phyloP scores from a whole-genome alignment of 1,139 yeast genomes.

The Protomyces inundatus region DNA sequence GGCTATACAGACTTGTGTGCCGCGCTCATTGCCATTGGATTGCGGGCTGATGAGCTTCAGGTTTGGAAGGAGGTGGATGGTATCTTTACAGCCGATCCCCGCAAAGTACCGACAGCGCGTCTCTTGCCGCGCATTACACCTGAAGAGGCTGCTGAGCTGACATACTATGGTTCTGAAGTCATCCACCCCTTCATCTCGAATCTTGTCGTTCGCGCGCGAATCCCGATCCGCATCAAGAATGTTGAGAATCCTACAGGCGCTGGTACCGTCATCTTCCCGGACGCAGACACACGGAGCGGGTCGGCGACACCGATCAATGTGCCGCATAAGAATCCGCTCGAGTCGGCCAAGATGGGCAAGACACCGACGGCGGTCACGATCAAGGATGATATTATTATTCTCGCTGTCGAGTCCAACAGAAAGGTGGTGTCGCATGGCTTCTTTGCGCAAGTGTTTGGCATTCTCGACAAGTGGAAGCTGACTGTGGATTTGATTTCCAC shows the following conservation, averaged over 20 bases:
- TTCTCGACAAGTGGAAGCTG: constrained; percentile 73
- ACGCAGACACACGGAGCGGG: constrained; percentile 75
- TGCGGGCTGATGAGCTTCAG: constrained; percentile 86
- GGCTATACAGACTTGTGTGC: constrained; percentile 98
- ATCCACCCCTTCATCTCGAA: constrained; percentile 99
- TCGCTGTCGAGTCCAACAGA: constrained; percentile 88
- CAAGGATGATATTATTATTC: constrained; percentile 82
- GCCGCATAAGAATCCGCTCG: constrained; percentile 45
- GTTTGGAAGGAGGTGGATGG: constrained; percentile 99
- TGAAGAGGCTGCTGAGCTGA: constrained; percentile 96
- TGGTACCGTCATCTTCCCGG: constrained; percentile 93
- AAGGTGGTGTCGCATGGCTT: constrained; percentile 92
- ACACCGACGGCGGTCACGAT: constrained; percentile 97
- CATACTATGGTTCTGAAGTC: constrained; percentile 95
- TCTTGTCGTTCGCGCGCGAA: constrained; percentile 91
- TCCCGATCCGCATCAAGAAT: constrained; percentile 92
- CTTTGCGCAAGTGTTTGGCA: constrained; percentile 81
- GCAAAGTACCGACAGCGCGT: constrained; percentile 88
- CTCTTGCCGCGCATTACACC: constrained; percentile 85
- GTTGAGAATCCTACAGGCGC: constrained; percentile 86
- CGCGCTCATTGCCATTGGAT: constrained; percentile 89
- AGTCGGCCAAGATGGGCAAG: constrained; percentile 46
- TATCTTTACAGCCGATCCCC: constrained; percentile 95
- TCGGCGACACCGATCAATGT: constrained; percentile 74
- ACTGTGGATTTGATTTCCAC: constrained; percentile 96